These are phyloP conservation scores for Pseudocercospora ulei DNA, from an alignment of 2,329 filamentous ascomycete species.

Conservation along the genomic window DNA sequence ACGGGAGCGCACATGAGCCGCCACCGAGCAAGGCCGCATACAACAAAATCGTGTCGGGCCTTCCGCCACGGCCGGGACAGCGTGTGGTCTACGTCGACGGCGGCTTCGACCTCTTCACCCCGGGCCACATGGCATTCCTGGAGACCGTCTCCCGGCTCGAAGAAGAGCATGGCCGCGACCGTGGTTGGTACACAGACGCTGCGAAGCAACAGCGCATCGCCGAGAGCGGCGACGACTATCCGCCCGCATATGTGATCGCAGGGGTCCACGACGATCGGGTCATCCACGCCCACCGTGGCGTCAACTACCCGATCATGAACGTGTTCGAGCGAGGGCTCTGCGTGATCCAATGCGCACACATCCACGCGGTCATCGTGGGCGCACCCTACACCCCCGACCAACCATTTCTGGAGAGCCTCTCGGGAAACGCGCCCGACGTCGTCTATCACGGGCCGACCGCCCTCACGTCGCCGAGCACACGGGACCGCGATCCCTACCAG, in stretches of 20 bases:
- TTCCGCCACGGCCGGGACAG: constrained; percentile 64
- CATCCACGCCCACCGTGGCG: constrained; percentile 91
- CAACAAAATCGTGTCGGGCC: constrained; percentile 55
- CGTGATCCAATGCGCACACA: constrained; percentile 89
- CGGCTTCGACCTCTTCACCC: constrained; percentile 92
- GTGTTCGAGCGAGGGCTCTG: constrained; percentile 93
- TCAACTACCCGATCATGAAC: constrained; percentile 99
- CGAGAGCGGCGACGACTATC: constrained; percentile 60
- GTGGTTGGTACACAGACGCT: constrained; percentile 65
- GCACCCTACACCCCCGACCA: constrained; percentile 80
- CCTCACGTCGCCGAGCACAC: constrained; percentile 56
- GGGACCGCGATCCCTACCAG: constrained; percentile 51
- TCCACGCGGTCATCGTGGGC: constrained; percentile 78
- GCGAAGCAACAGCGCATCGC: constrained; percentile 54
- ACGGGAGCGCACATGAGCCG: constrained; percentile 39
- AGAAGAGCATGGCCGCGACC: constrained; percentile 54
- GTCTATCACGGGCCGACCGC: constrained; percentile 96
- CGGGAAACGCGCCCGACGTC: constrained; percentile 51
- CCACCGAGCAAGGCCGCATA: constrained; percentile 12
- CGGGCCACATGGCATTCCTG: constrained; percentile 92
- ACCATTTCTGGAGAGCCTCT: constrained; percentile 64
- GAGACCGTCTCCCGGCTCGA: constrained; percentile 65
- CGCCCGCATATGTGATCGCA: constrained; percentile 76
- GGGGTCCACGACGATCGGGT: constrained; percentile 91
- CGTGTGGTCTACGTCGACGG: constrained; percentile 90